Evolutionary conservation across 306 rosid genomes (phyloP).

Genomic region (Begonia masoniana): DNA sequence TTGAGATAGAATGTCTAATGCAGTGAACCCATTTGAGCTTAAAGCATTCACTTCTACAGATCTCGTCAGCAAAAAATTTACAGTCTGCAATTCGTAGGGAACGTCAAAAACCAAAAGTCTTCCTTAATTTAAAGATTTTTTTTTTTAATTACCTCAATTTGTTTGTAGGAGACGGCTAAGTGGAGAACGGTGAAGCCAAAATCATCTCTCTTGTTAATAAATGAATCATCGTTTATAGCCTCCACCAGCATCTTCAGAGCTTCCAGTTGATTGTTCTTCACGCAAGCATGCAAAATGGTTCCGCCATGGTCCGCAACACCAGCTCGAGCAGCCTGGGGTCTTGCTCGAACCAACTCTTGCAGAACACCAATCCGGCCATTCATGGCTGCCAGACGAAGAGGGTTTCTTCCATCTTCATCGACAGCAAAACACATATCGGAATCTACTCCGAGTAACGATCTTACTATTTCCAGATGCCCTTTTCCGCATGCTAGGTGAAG

Average conservation of each 20-base stretch:
- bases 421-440: conserved; percentile 5
- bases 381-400: conserved; percentile 19
- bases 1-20: conserved; percentile 12
- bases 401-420: conserved; percentile 19
- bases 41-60: conserved; percentile 9
- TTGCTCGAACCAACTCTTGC: conserved; percentile 10
- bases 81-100: conserved; percentile 5
- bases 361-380: conserved; percentile 17
- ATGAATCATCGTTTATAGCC: conserved; percentile 4
- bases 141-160: conserved; percentile 13
- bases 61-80: conserved; percentile 7
- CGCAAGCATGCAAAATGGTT: conserved; percentile 22
- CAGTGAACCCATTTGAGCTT: conserved; percentile 14
- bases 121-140: too few species aligned
- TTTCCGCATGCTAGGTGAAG: conserved; percentile 17
- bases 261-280: conserved; percentile 15
- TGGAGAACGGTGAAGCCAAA: conserved; percentile 19
- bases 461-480: conserved; percentile 12
- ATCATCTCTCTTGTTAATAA: conserved; percentile 13
- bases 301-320: conserved; percentile 13
- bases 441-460: conserved; percentile 9
- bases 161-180: conserved; percentile 20
- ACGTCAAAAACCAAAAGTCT: too few species aligned
- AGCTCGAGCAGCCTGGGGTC: conserved; percentile 9
- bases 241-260: conserved; percentile 14